Evolutionary conservation across 208 protist species (phyloP), one percentile per base, ranked within the genome.

Genomic region (Leishmania guyanensis): DNA sequence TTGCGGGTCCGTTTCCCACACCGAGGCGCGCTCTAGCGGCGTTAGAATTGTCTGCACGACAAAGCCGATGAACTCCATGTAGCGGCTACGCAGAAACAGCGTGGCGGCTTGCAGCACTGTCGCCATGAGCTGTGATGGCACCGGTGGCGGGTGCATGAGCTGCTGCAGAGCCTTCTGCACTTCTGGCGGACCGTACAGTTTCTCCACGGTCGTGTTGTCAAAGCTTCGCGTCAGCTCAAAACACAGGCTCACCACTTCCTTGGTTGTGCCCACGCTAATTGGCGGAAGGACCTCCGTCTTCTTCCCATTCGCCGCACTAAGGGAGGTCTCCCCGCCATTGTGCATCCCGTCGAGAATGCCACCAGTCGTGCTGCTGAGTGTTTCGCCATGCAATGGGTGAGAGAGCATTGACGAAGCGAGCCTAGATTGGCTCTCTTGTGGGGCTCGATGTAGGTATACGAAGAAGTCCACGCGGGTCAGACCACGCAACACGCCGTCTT

Each of bases 61-160:
- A 72, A 93, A 90, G 14, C 77, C 85, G 29, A 94, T 62, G 70
- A 95, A 92, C 5, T 92, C 88, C 8, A 68, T 73, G 66, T 86
- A 79, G 51, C 77, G 84, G 77, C 62, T 86, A 70, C 71, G 80
- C 68, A 85, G 77, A 78, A 81, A 88, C 36, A 79, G 71, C 64
- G 75, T 81, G 54, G 82, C 84, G 0, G 90, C 89, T 29, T 91
- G 75, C 58, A 94, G 84, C n/a, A 94, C 83, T 9, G 93, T 96
- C 29, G 85, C 85, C 90, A 96, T 94, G 50, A 96, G 84, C 83
- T 96, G 93, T 68, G 91, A 92, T 20, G 93, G 93, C 46, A 95
- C 78, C 46, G 84, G 86, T n/a, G 77, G 79, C 2, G 77, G 75
- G 29, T 91, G 80, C 87, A 96, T 89, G 74, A 95, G 80, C 36